A percentile compares a stretch with the other conserved stretches of the same genome.
Conservation (phyloP, 305 asterid genomes). For the Salvia sclarea region DNA sequence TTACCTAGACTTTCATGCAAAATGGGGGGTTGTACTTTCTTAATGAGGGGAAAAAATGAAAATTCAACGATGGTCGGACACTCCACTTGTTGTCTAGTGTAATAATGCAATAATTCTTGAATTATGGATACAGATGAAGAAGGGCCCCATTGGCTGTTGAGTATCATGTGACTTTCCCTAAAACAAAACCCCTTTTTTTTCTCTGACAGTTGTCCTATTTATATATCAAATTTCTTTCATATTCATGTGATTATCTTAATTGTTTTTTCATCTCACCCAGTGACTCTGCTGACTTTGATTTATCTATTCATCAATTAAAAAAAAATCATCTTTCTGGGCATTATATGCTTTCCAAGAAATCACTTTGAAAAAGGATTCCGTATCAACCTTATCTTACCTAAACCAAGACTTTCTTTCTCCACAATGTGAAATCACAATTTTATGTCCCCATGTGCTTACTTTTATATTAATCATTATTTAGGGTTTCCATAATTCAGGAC, state of each 20-base stretch:
- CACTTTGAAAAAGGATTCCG: constrained; percentile 38
- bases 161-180: constrained; percentile 59
- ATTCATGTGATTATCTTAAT: constrained; percentile 45
- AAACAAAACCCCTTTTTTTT: constrained; percentile 15
- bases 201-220: constrained; percentile 53
- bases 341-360: constrained; percentile 44
- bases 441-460: constrained; percentile 31
- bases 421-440: constrained; percentile 31
- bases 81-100: constrained; percentile 46
- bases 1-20: constrained; percentile 57
- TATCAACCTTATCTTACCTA: constrained; percentile 51
- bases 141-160: constrained; percentile 57
- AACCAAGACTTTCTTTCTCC: constrained; percentile 49
- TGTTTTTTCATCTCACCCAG: constrained; percentile 41
- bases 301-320: neutral
- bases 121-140: constrained; percentile 55
- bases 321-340: constrained; percentile 35
- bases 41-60: constrained; percentile 15
- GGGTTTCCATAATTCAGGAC: constrained; percentile 12
- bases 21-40: constrained; percentile 18
- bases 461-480: neutral
- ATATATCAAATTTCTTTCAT: neutral
- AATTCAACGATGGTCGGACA: constrained; percentile 46
- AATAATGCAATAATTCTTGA: constrained; percentile 61
- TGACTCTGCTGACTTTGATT: constrained; percentile 35